Evolutionary conservation across 805 yeast species (phyloP).

Genomic region (Myxozyma mucilagina): DNA sequence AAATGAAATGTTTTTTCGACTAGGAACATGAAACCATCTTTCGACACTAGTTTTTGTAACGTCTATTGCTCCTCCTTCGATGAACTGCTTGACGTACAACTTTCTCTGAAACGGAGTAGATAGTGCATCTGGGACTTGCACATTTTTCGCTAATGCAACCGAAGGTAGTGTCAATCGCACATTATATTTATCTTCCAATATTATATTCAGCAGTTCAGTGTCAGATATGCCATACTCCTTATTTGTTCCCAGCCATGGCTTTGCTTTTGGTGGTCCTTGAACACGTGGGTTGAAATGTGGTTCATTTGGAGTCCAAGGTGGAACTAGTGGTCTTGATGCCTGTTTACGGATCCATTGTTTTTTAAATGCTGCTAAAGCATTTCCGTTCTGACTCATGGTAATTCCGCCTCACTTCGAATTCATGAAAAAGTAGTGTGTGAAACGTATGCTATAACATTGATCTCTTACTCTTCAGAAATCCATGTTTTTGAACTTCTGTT

Average conservation of each 20-base stretch:
- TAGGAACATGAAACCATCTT: conserved; percentile 7
- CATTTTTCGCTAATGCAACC: background rate
- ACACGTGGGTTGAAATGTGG: conserved; percentile 1
- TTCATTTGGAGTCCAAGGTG: conserved; percentile 8
- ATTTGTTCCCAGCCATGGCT: conserved; percentile 21
- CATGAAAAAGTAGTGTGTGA: background rate
- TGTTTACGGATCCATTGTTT: background rate
- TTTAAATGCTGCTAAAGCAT: background rate
- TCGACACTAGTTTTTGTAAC: background rate
- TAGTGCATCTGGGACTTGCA: conserved; percentile 15
- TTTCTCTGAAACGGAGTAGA: conserved; percentile 16
- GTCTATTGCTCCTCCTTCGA: conserved; percentile 9
- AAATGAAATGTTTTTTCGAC: conserved; percentile 8
- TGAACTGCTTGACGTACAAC: conserved; percentile 8
- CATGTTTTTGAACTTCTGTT: background rate
- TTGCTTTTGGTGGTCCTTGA: background rate
- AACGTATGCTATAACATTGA: background rate
- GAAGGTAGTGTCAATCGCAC: conserved; percentile 11
- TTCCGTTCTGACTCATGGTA: background rate
- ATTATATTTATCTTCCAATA: conserved; percentile 14
- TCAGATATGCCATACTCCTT: conserved; percentile 27
- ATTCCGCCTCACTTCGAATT: background rate
- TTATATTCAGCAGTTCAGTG: conserved; percentile 20
- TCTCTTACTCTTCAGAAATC: background rate
- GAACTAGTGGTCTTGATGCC: background rate